Percentiles rank a stretch among this genome's conserved stretches.
Evolutionary conservation across 1,284 basidiomycete species (phyloP).

Genomic region (Tilletia caries): DNA sequence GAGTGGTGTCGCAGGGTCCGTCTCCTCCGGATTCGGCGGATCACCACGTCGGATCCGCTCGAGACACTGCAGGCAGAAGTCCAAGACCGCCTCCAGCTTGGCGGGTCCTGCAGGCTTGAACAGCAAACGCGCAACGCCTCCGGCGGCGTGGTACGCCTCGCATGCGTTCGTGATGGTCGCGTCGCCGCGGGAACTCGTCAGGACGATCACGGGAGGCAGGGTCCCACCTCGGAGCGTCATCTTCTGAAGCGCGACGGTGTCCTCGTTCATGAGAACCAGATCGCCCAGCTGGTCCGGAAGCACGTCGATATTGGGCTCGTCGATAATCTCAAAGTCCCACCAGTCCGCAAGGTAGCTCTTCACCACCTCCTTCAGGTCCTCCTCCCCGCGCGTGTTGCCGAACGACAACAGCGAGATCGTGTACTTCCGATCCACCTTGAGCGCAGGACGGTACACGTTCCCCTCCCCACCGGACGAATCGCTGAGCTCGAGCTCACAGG

Average conservation of each 20-base stretch:
- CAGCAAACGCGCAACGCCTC: constrained; percentile 78
- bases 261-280: constrained; percentile 79
- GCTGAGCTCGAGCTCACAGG: constrained; percentile 70
- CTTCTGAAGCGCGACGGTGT: constrained; percentile 61
- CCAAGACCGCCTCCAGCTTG: constrained; percentile 67
- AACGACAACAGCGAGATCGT: constrained; percentile 73
- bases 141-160: constrained; percentile 71
- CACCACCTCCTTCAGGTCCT: constrained; percentile 67
- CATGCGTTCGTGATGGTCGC: constrained; percentile 63
- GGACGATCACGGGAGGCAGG: constrained; percentile 68
- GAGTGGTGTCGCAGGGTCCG: constrained; percentile 35
- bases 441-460: constrained; percentile 56
- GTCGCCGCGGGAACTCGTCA: constrained; percentile 69
- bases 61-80: constrained; percentile 68
- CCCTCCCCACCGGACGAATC: constrained; percentile 34
- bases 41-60: constrained; percentile 37
- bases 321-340: constrained; percentile 67
- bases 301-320: constrained; percentile 15
- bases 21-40: constrained; percentile 30
- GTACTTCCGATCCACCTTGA: constrained; percentile 57
- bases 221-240: constrained; percentile 24
- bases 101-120: constrained; percentile 86
- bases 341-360: constrained; percentile 67
- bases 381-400: constrained; percentile 63
- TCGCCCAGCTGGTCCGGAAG: constrained; percentile 58